Evolutionary conservation across 306 rosid species (phyloP).

Genomic region (Cyclanthera cordifolia): DNA sequence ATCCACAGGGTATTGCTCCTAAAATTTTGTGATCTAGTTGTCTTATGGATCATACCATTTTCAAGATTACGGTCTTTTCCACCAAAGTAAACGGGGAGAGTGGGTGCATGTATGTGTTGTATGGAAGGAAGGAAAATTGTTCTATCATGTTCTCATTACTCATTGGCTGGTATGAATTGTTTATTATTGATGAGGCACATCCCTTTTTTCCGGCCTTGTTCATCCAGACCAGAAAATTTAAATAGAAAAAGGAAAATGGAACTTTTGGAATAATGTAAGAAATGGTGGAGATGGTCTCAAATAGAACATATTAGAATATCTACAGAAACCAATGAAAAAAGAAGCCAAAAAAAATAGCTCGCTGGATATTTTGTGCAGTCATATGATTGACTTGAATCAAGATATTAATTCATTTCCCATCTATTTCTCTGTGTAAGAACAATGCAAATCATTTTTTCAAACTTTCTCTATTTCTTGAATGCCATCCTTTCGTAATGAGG

Average conservation of each 20-base stretch:
- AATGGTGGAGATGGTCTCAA: neutral
- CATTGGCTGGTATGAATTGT: no score
- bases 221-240: neutral
- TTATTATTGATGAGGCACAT: no score
- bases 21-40: neutral
- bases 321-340: neutral
- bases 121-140: neutral
- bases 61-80: neutral
- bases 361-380: no score
- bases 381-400: neutral
- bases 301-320: neutral
- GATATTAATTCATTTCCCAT: neutral
- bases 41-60: neutral
- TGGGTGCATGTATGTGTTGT: neutral
- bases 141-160: neutral
- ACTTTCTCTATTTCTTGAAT: neutral
- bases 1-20: constrained; percentile 68
- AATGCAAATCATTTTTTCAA: neutral
- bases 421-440: neutral
- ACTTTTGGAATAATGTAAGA: constrained; percentile 3
- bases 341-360: neutral
- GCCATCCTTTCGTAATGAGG: neutral
- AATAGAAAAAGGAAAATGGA: neutral
- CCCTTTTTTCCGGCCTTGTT: neutral
- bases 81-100: neutral